A percentile compares a stretch with the other conserved stretches of the same genome.
phyloP scores from a whole-genome alignment of 345 rosid species.

The Adansonia digitata region DNA sequence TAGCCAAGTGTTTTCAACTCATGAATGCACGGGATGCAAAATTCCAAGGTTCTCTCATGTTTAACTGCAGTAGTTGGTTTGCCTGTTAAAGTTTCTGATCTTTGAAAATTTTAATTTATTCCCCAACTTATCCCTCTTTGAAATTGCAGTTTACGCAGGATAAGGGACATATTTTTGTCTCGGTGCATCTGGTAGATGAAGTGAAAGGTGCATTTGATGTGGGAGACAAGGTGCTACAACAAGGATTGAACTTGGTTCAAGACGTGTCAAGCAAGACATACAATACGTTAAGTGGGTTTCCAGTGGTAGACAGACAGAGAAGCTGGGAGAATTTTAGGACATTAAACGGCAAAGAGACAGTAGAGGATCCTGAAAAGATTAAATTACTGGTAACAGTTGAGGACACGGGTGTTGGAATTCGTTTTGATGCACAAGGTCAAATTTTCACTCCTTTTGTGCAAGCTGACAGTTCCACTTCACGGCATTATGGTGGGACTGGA shows the following conservation, averaged over 20 bases:
- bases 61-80: background rate
- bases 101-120: background rate
- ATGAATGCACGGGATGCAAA: background rate
- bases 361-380: slow-evolving; percentile 35
- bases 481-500: slow-evolving; percentile 94
- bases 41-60: background rate
- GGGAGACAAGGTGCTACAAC: slow-evolving; percentile 48
- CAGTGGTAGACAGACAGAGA: slow-evolving; percentile 65
- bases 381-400: slow-evolving; percentile 74
- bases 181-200: slow-evolving; percentile 72
- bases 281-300: slow-evolving; percentile 72
- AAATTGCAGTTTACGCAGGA: slow-evolving; percentile 67
- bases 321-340: slow-evolving; percentile 69
- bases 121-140: slow-evolving; percentile 15
- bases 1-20: background rate
- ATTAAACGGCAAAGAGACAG: slow-evolving; percentile 17
- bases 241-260: slow-evolving; percentile 38
- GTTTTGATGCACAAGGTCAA: slow-evolving; percentile 55
- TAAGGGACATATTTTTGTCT: slow-evolving; percentile 76
- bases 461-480: slow-evolving; percentile 95
- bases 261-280: no score
- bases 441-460: slow-evolving; percentile 97
- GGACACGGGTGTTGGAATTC: slow-evolving; percentile 93
- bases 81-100: no score
- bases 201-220: slow-evolving; percentile 34